A percentile compares a stretch with the other conserved stretches of the same genome.
phyloP scores from a whole-genome alignment of 1,139 yeast genomes.

The Sugiyamaella neomexicana region DNA sequence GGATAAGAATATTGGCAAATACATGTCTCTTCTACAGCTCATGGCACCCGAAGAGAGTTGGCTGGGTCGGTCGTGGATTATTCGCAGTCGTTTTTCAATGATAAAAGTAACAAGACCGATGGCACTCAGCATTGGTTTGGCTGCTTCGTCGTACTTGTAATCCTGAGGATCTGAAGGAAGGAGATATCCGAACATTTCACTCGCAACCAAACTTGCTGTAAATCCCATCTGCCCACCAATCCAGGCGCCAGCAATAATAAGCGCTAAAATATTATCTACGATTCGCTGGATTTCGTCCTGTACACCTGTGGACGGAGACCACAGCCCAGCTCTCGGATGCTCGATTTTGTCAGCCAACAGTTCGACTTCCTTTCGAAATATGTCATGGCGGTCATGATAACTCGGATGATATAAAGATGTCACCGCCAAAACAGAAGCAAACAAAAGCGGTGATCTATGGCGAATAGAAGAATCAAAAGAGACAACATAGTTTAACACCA shows the following conservation, averaged over 20 bases:
- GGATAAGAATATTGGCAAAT: constrained; percentile 22
- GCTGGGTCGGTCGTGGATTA: constrained; percentile 32
- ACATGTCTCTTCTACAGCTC: constrained; percentile 19
- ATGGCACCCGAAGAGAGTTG: constrained; percentile 17
- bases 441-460: constrained; percentile 29
- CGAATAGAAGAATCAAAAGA: constrained; percentile 24
- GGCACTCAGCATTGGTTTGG: constrained; percentile 28
- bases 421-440: constrained; percentile 29
- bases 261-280: constrained; percentile 27
- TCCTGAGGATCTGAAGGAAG: constrained; percentile 23
- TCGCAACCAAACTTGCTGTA: constrained; percentile 29
- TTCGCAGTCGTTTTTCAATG: constrained; percentile 31
- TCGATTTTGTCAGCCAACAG: constrained; percentile 18
- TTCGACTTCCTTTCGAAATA: constrained; percentile 27
- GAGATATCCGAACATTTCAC: constrained; percentile 28
- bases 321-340: constrained; percentile 11
- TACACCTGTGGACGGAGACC: constrained; percentile 1
- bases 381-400: constrained; percentile 25
- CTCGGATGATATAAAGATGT: constrained; percentile 28
- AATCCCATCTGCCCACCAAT: constrained; percentile 33
- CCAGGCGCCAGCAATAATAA: constrained; percentile 33
- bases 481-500: constrained; percentile 30
- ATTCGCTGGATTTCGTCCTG: constrained; percentile 18
- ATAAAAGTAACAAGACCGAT: constrained; percentile 32
- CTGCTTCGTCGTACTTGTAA: constrained; percentile 17